Evolutionary conservation across 2,329 filamentous ascomycete species (phyloP).

Genomic region (Mariannaea sp.): DNA sequence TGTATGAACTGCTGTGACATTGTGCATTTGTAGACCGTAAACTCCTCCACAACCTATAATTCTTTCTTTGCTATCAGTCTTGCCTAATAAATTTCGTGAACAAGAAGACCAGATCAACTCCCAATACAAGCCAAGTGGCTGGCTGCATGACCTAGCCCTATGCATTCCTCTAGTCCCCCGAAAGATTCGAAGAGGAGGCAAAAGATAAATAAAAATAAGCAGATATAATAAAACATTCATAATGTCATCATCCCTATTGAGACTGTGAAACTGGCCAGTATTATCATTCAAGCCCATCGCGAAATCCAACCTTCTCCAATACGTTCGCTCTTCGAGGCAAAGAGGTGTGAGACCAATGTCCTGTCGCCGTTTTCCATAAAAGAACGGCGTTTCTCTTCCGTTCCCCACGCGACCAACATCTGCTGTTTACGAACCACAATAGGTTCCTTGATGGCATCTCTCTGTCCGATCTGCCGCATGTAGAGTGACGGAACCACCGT

Average conservation of each 20-base stretch:
- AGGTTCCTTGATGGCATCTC: slow-evolving; percentile 42
- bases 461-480: slow-evolving; percentile 44
- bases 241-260: neutral
- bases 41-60: no score
- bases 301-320: slow-evolving; percentile 25
- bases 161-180: no score
- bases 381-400: slow-evolving; percentile 38
- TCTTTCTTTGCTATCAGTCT: no score
- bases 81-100: no score
- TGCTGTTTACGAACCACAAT: slow-evolving; percentile 45
- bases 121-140: no score
- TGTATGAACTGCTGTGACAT: no score
- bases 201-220: neutral
- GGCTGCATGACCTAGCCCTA: no score
- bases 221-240: no score
- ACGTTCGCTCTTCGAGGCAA: slow-evolving; percentile 26
- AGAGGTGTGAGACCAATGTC: slow-evolving; percentile 41
- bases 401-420: slow-evolving; percentile 47
- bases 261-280: neutral
- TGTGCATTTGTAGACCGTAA: no score
- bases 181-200: neutral
- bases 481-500: slow-evolving; percentile 44
- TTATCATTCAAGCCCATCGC: slow-evolving; percentile 12
- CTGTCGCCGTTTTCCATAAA: slow-evolving; percentile 38
- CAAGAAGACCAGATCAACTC: no score